These are phyloP conservation scores for Flaveria trinervia DNA, from an alignment of 129 eudicot genomes.

Conservation along the genomic window DNA sequence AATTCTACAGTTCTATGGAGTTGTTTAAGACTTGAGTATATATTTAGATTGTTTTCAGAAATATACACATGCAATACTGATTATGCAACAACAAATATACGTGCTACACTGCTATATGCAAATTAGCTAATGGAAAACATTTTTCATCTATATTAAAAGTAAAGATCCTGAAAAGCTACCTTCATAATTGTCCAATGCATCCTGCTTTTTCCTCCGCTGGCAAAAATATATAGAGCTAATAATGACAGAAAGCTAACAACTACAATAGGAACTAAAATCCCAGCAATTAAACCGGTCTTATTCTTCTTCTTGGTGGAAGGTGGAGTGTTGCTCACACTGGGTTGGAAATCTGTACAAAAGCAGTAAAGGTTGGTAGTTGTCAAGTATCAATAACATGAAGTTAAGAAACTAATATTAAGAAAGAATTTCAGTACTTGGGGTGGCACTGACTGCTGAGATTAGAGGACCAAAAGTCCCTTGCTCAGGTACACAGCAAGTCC, in stretches of 20 bases:
- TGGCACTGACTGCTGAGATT: constrained; percentile 51
- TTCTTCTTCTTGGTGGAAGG: constrained; percentile 39
- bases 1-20: not conserved
- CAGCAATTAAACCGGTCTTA: constrained; percentile 55
- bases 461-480: constrained; percentile 45
- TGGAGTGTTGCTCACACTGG: constrained; percentile 51
- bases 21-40: not conserved
- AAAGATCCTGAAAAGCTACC: constrained; percentile 35
- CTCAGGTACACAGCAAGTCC: constrained; percentile 44
- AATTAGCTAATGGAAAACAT: not conserved
- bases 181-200: constrained; percentile 43
- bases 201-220: constrained; percentile 46
- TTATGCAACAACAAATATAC: not conserved
- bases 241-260: constrained; percentile 39
- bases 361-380: not conserved
- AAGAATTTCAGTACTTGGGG: constrained; percentile 33
- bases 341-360: constrained; percentile 46
- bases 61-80: not conserved
- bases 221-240: constrained; percentile 33
- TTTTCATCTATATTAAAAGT: not conserved
- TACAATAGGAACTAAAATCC: constrained; percentile 52
- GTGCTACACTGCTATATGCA: not conserved
- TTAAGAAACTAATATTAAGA: not conserved
- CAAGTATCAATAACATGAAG: constrained; percentile 14
- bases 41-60: not conserved